Conservation (phyloP, 371 early-diverging fungal species). For the Lichtheimia hyalospora region DNA sequence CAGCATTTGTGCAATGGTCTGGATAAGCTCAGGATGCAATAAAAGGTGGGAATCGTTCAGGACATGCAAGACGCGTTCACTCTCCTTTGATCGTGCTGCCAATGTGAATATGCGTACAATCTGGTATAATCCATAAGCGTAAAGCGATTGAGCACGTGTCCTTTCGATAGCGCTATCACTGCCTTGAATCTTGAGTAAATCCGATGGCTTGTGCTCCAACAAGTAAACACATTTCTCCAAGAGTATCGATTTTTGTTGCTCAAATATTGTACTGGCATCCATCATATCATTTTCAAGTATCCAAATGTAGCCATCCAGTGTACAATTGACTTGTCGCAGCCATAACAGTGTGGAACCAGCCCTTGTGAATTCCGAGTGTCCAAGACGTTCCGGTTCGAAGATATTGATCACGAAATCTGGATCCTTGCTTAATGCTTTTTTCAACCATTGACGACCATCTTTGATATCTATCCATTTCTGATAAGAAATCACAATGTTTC, state of each 20-base stretch:
- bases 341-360: slow-evolving; percentile 14
- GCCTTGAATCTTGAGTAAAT: slow-evolving; percentile 3
- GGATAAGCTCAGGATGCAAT: slow-evolving; percentile 7
- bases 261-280: not conserved
- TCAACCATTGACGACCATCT: slow-evolving; percentile 25
- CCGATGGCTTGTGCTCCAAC: slow-evolving; percentile 11
- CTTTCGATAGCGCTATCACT: slow-evolving; percentile 14
- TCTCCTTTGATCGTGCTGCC: slow-evolving; percentile 1
- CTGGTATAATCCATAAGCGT: slow-evolving; percentile 19
- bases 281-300: slow-evolving; percentile 30
- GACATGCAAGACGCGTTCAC: not conserved
- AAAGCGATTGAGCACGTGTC: slow-evolving; percentile 14
- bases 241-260: slow-evolving; percentile 13
- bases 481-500: not conserved
- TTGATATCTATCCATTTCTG: slow-evolving; percentile 4
- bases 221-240: slow-evolving; percentile 15
- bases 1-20: slow-evolving; percentile 18
- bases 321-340: slow-evolving; percentile 26
- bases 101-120: slow-evolving; percentile 22
- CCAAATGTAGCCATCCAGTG: slow-evolving; percentile 45
- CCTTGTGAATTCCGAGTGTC: slow-evolving; percentile 1
- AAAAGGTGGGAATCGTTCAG: slow-evolving; percentile 10
- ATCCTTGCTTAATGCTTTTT: slow-evolving; percentile 5
- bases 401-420: slow-evolving; percentile 11
- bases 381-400: slow-evolving; percentile 20